phyloP scores from a whole-genome alignment of 768 basidiomycete genomes.

The Pleurotus ostreatus region DNA sequence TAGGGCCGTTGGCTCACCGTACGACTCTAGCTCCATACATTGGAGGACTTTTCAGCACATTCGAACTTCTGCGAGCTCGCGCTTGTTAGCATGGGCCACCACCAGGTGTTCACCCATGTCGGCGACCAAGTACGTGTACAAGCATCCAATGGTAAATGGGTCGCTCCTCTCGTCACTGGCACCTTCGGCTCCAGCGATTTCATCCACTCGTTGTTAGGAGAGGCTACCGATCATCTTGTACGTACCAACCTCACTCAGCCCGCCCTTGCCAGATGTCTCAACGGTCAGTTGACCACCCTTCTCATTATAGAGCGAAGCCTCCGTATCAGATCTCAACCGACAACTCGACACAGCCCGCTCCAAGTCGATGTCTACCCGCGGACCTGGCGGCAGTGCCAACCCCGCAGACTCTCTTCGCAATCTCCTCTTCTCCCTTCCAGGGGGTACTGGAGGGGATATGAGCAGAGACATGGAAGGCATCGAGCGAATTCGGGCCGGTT shows the following conservation, averaged over 20 bases:
- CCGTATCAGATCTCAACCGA: slow-evolving; percentile 82
- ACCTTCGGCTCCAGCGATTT: slow-evolving; percentile 81
- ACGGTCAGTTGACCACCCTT: neutral
- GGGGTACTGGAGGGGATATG: slow-evolving; percentile 56
- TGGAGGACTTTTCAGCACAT: slow-evolving; percentile 88
- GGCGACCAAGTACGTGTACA: slow-evolving; percentile 76
- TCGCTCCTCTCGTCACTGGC: slow-evolving; percentile 81
- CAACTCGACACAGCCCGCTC: slow-evolving; percentile 70
- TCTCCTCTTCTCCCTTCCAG: slow-evolving; percentile 61
- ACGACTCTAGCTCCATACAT: slow-evolving; percentile 59
- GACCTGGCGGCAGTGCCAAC: slow-evolving; percentile 28
- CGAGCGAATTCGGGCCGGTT: slow-evolving; percentile 58
- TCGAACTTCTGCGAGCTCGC: slow-evolving; percentile 88
- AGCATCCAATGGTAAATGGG: slow-evolving; percentile 68
- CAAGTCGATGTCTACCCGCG: slow-evolving; percentile 30
- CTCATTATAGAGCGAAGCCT: slow-evolving; percentile 46
- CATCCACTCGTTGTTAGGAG: slow-evolving; percentile 70
- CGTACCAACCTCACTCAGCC: slow-evolving; percentile 14
- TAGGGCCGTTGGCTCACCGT: too few relatives aligned
- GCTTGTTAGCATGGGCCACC: slow-evolving; percentile 69
- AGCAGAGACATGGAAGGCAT: slow-evolving; percentile 73
- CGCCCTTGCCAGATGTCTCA: neutral
- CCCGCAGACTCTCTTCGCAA: slow-evolving; percentile 52
- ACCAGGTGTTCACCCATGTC: slow-evolving; percentile 81
- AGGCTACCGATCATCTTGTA: slow-evolving; percentile 63